Conservation (phyloP, 805 yeast species). For the Pichia manshurica region DNA sequence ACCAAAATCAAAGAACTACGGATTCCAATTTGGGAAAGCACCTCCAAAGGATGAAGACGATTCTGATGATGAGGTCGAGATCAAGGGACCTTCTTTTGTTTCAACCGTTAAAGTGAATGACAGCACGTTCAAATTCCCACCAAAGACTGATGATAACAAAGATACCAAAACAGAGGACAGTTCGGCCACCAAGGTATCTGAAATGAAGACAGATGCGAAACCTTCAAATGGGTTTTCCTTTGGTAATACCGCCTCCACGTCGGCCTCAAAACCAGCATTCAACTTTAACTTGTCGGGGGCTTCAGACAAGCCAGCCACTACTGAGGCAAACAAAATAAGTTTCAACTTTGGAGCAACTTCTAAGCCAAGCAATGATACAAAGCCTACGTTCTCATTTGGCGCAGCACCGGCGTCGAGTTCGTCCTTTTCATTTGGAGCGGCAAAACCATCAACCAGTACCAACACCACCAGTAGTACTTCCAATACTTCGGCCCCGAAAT, state of each 20-base stretch:
- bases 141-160: constrained; percentile 14
- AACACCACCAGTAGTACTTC: too few species aligned
- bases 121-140: constrained; percentile 28
- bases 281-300: not conserved
- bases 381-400: not conserved
- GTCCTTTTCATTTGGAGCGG: not conserved
- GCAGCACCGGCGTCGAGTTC: not conserved
- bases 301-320: not conserved
- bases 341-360: constrained; percentile 20
- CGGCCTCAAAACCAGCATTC: constrained; percentile 3
- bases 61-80: constrained; percentile 55
- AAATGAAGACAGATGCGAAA: not conserved
- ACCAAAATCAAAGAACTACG: constrained; percentile 46
- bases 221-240: constrained; percentile 1
- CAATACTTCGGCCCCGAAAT: not conserved
- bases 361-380: too few species aligned
- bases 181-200: too few species aligned
- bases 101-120: constrained; percentile 32
- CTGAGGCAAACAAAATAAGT: constrained; percentile 8
- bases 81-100: constrained; percentile 69
- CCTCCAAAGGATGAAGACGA: constrained; percentile 36
- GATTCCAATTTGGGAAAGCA: constrained; percentile 40
- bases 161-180: constrained; percentile 13
- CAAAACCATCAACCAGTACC: not conserved
- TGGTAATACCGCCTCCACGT: not conserved